These are phyloP conservation scores for Colletotrichum sojae DNA, from an alignment of 2,329 filamentous ascomycete genomes.

Conservation along the genomic window DNA sequence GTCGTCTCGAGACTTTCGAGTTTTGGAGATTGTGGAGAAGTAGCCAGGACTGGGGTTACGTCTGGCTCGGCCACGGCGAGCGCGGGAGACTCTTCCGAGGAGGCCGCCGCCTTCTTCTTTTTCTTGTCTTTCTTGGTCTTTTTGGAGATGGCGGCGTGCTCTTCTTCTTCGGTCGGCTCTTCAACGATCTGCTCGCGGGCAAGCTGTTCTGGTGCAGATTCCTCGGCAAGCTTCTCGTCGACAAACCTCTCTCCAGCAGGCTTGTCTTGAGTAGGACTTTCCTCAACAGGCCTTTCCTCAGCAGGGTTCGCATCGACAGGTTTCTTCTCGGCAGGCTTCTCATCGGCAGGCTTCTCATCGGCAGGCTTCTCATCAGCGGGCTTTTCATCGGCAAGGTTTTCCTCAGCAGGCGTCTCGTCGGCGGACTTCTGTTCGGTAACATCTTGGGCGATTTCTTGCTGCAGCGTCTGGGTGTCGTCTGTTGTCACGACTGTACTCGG, in stretches of 20 bases:
- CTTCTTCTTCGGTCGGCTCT: background rate
- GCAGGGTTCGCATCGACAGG: background rate
- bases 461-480: background rate
- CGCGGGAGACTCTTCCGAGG: background rate
- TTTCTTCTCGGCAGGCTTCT: background rate
- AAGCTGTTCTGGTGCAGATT: no score
- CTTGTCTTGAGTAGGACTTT: no score
- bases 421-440: background rate
- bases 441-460: background rate
- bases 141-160: background rate
- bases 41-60: background rate
- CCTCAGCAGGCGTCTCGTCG: no score
- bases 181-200: background rate
- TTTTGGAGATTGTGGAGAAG: background rate
- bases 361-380: no score
- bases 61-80: background rate
- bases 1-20: background rate
- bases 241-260: no score
- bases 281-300: no score
- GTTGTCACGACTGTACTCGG: background rate
- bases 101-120: background rate
- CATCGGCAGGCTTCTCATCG: background rate
- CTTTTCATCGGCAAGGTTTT: no score
- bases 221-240: background rate
- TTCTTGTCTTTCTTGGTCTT: background rate